phyloP scores from a whole-genome alignment of 495 filamentous ascomycete genomes.

The Aspergillus indologenus region DNA sequence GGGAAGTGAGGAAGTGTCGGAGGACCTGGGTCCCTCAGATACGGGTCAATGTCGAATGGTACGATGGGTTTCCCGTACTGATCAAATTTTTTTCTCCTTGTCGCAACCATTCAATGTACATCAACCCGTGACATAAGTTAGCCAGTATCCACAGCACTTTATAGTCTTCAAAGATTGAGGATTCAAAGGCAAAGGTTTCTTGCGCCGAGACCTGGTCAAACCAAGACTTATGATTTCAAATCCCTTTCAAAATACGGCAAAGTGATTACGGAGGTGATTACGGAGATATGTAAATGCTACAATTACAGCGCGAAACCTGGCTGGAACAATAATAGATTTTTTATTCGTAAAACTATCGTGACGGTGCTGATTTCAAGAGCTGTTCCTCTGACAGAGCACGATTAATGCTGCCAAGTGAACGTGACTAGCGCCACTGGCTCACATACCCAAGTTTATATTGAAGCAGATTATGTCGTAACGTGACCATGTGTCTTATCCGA shows the following conservation, averaged over 20 bases:
- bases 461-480: constrained; percentile 24
- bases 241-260: too few relatives aligned
- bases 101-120: neutral
- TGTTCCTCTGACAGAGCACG: constrained; percentile 36
- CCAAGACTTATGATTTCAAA: too few relatives aligned
- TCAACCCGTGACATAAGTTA: neutral
- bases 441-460: constrained; percentile 40
- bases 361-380: constrained; percentile 41
- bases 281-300: too few relatives aligned
- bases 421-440: constrained; percentile 36
- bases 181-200: too few relatives aligned
- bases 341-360: constrained; percentile 49
- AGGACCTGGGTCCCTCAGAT: constrained; percentile 1
- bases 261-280: too few relatives aligned
- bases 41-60: too few relatives aligned
- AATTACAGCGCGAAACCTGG: too few relatives aligned
- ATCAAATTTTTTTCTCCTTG: constrained; percentile 3
- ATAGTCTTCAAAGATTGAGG: too few relatives aligned
- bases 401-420: constrained; percentile 40
- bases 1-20: neutral
- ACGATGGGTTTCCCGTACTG: neutral
- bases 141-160: too few relatives aligned
- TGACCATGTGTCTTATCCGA: constrained; percentile 32
- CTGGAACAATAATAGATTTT: constrained; percentile 22
- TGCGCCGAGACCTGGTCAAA: too few relatives aligned